Conservation (phyloP, 2,329 filamentous ascomycete species). For the Sporothrix humicola region DNA sequence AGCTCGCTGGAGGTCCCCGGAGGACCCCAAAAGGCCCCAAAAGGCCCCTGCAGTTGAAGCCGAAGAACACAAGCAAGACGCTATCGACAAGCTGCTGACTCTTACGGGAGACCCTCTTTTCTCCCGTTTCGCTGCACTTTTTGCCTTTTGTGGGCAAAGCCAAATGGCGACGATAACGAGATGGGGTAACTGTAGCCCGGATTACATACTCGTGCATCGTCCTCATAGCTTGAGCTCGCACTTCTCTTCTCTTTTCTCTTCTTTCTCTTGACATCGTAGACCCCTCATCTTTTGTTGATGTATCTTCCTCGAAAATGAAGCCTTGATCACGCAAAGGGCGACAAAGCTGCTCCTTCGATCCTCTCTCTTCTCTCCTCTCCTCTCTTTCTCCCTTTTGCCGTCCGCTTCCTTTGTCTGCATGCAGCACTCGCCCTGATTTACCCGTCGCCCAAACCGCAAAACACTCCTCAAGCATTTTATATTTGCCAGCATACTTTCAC, state of each 20-base stretch:
- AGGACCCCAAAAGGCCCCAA: not conserved
- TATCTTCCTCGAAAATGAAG: not conserved
- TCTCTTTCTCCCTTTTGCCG: not conserved
- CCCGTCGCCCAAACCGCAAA: not conserved
- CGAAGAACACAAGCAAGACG: no score
- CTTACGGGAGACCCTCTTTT: conserved; percentile 10
- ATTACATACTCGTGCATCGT: no score
- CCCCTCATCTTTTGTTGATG: not conserved
- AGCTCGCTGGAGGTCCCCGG: no score
- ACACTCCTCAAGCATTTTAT: no score
- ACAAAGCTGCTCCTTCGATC: not conserved
- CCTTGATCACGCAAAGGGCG: not conserved
- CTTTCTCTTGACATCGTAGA: conserved; percentile 14
- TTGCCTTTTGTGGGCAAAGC: conserved; percentile 22
- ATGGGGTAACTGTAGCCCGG: not conserved
- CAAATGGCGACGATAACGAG: conserved; percentile 13
- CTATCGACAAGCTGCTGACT: not conserved
- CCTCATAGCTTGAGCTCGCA: no score
- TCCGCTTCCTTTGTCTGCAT: not conserved
- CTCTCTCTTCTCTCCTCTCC: not conserved
- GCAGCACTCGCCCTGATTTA: not conserved
- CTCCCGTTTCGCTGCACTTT: conserved; percentile 13
- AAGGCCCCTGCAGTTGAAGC: conserved; percentile 14
- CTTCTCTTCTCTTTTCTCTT: not conserved
- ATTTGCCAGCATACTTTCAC: no score